These are phyloP conservation scores for Monilinia polystroma DNA, from an alignment of 2,329 filamentous ascomycete genomes.

Conservation along the genomic window DNA sequence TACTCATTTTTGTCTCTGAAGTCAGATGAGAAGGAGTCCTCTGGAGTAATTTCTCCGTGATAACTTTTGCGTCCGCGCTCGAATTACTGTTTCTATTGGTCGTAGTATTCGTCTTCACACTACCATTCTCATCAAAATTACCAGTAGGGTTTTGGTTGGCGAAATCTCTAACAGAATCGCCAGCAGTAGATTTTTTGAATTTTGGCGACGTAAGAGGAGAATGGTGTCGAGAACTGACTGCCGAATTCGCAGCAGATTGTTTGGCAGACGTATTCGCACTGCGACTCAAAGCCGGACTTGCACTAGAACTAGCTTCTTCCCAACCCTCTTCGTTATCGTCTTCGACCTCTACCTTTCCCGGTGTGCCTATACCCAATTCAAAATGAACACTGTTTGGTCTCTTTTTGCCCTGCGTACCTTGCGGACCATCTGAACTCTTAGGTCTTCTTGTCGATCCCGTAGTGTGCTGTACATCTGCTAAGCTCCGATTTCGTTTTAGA, in stretches of 20 bases:
- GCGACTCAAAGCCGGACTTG: conserved; percentile 57
- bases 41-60: conserved; percentile 66
- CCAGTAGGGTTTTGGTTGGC: conserved; percentile 43
- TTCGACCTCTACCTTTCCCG: conserved; percentile 38
- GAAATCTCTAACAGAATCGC: conserved; percentile 30
- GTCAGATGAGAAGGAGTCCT: conserved; percentile 61
- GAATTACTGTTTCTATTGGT: conserved; percentile 24
- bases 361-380: conserved; percentile 50
- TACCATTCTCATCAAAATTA: background rate
- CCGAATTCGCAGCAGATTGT: conserved; percentile 45
- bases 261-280: conserved; percentile 40
- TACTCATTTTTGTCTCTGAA: conserved; percentile 58
- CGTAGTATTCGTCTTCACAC: background rate
- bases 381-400: conserved; percentile 58
- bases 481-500: conserved; percentile 58
- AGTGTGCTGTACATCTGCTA: conserved; percentile 15
- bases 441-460: conserved; percentile 42
- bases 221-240: conserved; percentile 36
- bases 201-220: conserved; percentile 36
- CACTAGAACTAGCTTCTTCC: conserved; percentile 65
- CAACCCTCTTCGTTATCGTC: conserved; percentile 56
- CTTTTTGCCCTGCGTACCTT: conserved; percentile 20
- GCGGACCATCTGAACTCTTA: conserved; percentile 48
- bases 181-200: conserved; percentile 15
- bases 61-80: conserved; percentile 59